Evolutionary conservation across 441 rosid genomes (phyloP).

Genomic region (Pelargonium australe): DNA sequence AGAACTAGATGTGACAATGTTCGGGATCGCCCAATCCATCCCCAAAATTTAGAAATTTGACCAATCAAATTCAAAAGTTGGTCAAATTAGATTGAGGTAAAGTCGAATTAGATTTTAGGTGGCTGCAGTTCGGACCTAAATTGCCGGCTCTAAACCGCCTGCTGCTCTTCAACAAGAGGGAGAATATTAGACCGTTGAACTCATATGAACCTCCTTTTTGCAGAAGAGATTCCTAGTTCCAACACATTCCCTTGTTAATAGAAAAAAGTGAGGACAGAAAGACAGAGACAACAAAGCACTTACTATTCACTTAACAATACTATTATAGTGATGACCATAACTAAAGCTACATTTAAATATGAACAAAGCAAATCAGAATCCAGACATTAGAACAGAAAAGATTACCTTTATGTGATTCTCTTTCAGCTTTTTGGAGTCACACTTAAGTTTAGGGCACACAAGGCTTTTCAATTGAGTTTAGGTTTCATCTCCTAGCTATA

Average conservation of each 20-base stretch:
- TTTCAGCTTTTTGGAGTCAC: neutral
- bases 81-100: too few relatives aligned
- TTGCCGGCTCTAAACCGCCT: too few relatives aligned
- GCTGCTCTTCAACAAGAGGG: too few relatives aligned
- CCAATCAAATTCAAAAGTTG: too few relatives aligned
- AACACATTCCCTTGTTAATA: neutral
- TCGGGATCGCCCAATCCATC: too few relatives aligned
- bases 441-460: neutral
- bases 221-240: neutral
- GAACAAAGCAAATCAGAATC: neutral
- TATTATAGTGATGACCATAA: neutral
- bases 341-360: neutral
- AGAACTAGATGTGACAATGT: too few relatives aligned
- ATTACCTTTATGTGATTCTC: constrained; percentile 2
- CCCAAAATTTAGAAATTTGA: too few relatives aligned
- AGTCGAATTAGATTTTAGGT: too few relatives aligned
- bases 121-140: too few relatives aligned
- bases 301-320: neutral
- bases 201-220: neutral
- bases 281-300: constrained; percentile 2
- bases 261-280: neutral
- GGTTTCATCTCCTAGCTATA: neutral
- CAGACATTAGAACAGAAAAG: neutral
- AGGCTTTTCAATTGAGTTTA: too few relatives aligned
- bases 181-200: too few relatives aligned